Base-by-base conservation (phyloP, 2,329 filamentous ascomycete genomes). In the Albifimbria verrucaria region DNA sequence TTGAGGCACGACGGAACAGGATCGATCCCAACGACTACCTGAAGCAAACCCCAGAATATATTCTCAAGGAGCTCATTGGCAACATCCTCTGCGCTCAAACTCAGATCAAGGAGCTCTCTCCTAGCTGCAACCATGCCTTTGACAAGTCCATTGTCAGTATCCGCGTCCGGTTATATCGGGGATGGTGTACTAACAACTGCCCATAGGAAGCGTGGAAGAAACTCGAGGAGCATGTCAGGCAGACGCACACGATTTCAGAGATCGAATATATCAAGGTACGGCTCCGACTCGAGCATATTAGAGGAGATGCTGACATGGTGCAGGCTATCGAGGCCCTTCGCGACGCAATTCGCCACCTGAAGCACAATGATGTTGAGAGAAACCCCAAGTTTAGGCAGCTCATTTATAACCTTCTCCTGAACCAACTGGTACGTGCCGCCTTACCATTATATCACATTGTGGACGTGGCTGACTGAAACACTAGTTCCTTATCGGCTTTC, bases 401-500 rank as follows among this genome's bases (percentile, higher is more conserved):
- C 49, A 44, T 44, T 23, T 17, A 42, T 6, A 50, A 28, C 22
- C 43, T 51, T n/a, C 43, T 51, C 12, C 7, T 39, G 6, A 42
- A 51, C 32, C 46, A 51, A 25, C 20, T 51, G 42, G 50, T 51
- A 36, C 18, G 50, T 51, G 9, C 24, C 22, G 11, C 42, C 4
- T 21, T 7, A n/a, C 42, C 5, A 18, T 23, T 26, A 44, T 21
- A 28, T 2, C 12, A 28, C 36, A 20, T 32, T 22, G 21, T 23
- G 4, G 12, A 12, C 12, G 11, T 39, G 12, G 12, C 32, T 39
- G 18, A 39, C 12, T 4, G 4, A 6, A 39, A 5, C 32, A 10
- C 28, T 36, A 49, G 45, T 48, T 48, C 43, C 46, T 52, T 21
- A 36, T 41, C 15, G 51, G 51, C 28, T 48, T 49, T 15, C n/a